Base-by-base conservation (phyloP, 371 early-diverging fungal species). In the Lichtheimia ornata region DNA sequence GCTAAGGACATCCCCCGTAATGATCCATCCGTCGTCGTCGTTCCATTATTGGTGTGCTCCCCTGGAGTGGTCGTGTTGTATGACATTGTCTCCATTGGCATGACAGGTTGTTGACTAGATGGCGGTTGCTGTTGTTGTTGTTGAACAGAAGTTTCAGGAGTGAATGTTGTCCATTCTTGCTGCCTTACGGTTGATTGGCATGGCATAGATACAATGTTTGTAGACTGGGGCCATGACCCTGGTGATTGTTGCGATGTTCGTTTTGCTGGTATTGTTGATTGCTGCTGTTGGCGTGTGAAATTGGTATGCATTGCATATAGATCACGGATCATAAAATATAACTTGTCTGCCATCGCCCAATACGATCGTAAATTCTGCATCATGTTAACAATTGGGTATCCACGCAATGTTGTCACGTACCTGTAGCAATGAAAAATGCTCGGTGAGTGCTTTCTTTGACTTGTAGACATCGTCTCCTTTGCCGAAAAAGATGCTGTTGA, bases 271-370 rank as follows among this genome's bases (percentile, higher is more conserved):
- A 43, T 50, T 43, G 58, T 5, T 50, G 56, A 30, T 56, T 49
- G 56, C 17, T 61, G 57, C 45, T 66, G 51, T 27, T 60, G 59
- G 5, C 63, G 63, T 22, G 57, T 18, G 13, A 51, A 58, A 27
- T 71, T 78, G 20, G 30, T 63, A 47, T 84, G 84, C 44, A 84
- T 79, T 0, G 83, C 76, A 58, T 83, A 83, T 7, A 85, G 53
- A 63, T 83, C 85, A 12, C 84, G 83, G 13, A 82, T 77, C 73
- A 85, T 83, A 55, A 83, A 84, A 57, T 82, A 84, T 18, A 84
- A 66, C 50, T 82, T 82, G 59, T 86, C 86, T 0, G 86, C 83
- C 79, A 86, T 84, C 1, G 86, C 81, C 86, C 86, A 86, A 25
- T 75, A 79, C 22, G 73, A 61, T 59, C 83, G 75, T 61, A 84